Evolutionary conservation across 2,329 filamentous ascomycete species (phyloP), one percentile per base, ranked within the genome.

Genomic region (Rhytidhysteron rufulum): DNA sequence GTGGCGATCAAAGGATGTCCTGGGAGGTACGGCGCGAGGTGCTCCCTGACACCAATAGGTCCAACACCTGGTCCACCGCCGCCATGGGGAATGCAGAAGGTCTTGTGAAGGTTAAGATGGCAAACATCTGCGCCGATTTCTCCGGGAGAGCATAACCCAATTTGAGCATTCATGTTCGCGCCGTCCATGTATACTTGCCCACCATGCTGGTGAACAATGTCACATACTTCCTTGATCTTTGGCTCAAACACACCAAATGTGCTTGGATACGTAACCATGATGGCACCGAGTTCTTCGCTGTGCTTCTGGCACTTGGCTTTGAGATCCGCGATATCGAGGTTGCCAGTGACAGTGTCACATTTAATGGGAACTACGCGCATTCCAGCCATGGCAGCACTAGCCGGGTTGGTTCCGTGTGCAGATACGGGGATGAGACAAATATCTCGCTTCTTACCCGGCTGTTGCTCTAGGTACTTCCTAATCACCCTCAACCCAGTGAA

Each of bases 161-260:
- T 96, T 68, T 97, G 91, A 15, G 91, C 91, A 62, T 96, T 97
- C 88, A 96, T 93, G 72, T 97, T 97, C 50, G 91, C 91, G 34
- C 91, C 91, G 62, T 97, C 91, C 91, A 97, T 96, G 74, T 96
- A 97, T 13, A 97, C 91, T 61, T 94, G 88, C 8, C 91, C 91
- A 38, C 91, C 91, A 60, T 94, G 74, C 49, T 85, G 68, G 70
- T 97, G 91, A 15, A 97, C 88, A 21, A 94, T 73, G 40, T 88
- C 73, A 67, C 89, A 95, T 13, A 84, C 89, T 60, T 86, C 80
- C 72, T 89, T 93, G 63, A 95, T 80, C 49, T 83, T 78, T 3
- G 90, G 90, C 73, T 97, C 91, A 60, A 95, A 97, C 21, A 97
- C 88, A 62, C 91, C 91, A 53, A 86, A 97, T 0, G 91, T 97